Percentiles rank a stretch among this genome's conserved stretches.
These are phyloP conservation scores for Plectosphaerella sp. DNA, from an alignment of 2,329 filamentous ascomycete genomes.

Conservation along the genomic window DNA sequence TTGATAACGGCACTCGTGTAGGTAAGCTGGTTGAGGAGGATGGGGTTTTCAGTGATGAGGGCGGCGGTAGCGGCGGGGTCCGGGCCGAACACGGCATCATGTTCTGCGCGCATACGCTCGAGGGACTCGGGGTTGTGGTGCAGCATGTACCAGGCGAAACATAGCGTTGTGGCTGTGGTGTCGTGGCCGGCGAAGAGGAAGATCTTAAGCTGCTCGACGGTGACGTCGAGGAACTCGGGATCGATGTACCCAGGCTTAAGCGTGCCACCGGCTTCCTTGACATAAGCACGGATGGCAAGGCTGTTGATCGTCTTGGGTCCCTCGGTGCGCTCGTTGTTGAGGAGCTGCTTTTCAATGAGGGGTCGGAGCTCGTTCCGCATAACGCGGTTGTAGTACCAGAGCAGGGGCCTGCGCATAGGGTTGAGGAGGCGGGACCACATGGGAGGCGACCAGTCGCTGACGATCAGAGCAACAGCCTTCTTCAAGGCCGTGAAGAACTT, in stretches of 20 bases:
- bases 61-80: constrained; percentile 28
- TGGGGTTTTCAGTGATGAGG: constrained; percentile 20
- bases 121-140: constrained; percentile 17
- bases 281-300: constrained; percentile 14
- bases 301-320: constrained; percentile 17
- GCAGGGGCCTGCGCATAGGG: not conserved
- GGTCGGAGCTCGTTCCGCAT: constrained; percentile 3
- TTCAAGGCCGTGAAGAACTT: constrained; percentile 2
- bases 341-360: constrained; percentile 3
- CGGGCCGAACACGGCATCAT: constrained; percentile 20
- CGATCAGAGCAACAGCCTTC: constrained; percentile 1
- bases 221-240: constrained; percentile 10
- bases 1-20: constrained; percentile 42
- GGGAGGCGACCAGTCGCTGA: not conserved
- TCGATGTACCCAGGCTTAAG: not conserved
- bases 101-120: constrained; percentile 20
- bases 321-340: not conserved
- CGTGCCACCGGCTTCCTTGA: not conserved
- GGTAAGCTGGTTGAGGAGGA: constrained; percentile 3
- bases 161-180: constrained; percentile 28
- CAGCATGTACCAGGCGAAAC: constrained; percentile 20
- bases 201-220: constrained; percentile 26
- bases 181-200: constrained; percentile 34
- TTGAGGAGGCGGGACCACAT: not conserved
- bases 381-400: not conserved